Conservation (phyloP, 352 stramenopile species). For the Thalassiosira hispida region DNA sequence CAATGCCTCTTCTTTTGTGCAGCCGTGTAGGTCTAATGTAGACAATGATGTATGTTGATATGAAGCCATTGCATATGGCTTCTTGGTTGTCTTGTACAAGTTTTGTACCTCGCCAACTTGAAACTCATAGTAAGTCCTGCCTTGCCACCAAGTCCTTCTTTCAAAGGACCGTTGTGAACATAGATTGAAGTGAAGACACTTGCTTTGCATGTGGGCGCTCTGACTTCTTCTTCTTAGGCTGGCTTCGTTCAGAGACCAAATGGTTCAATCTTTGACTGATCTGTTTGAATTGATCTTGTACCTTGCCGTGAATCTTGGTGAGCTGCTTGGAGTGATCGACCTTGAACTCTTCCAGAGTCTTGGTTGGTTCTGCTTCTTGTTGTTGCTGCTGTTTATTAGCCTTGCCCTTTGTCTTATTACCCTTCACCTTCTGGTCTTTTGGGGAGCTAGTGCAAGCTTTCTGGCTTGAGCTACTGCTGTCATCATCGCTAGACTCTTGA, state of each 20-base stretch:
- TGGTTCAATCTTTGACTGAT: conserved; percentile 30
- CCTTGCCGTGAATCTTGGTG: conserved; percentile 35
- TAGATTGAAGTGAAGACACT: neutral
- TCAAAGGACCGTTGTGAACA: conserved; percentile 24
- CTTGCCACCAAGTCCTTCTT: conserved; percentile 27
- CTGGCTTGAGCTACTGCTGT: neutral
- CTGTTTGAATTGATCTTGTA: conserved; percentile 26
- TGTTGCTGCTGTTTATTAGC: neutral
- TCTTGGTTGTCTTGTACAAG: conserved; percentile 55
- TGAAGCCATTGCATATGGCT: conserved; percentile 12
- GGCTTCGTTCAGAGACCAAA: neutral
- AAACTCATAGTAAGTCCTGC: conserved; percentile 26
- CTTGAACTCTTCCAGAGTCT: conserved; percentile 23
- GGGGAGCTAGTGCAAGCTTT: neutral
- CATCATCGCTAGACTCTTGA: neutral
- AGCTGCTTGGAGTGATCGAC: conserved; percentile 31
- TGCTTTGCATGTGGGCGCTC: conserved; percentile 3
- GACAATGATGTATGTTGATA: neutral
- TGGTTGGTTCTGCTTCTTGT: neutral
- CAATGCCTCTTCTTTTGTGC: neutral
- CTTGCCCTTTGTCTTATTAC: neutral
- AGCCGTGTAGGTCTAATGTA: conserved; percentile 5
- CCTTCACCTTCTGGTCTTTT: neutral
- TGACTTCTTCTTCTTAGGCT: conserved; percentile 24
- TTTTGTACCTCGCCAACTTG: conserved; percentile 39